Evolutionary conservation across 805 yeast genomes (phyloP).

Genomic region (Isabelozyma gotoi): DNA sequence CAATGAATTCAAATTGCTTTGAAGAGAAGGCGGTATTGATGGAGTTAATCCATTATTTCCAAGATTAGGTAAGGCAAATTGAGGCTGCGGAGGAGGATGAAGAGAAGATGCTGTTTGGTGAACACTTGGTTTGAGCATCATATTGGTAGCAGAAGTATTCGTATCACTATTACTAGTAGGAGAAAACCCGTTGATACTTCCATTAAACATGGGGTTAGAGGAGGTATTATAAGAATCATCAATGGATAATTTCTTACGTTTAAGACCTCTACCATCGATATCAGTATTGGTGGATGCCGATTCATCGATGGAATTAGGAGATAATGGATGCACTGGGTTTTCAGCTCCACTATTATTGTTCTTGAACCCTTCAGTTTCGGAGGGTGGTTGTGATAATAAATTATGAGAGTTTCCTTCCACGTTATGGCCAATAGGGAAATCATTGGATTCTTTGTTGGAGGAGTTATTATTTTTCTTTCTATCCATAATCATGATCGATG

Average conservation of each 20-base stretch:
- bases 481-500: constrained; percentile 89
- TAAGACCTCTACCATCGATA: constrained; percentile 36
- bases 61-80: not conserved
- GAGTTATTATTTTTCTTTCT: constrained; percentile 66
- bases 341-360: constrained; percentile 2
- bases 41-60: no score
- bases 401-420: constrained; percentile 9
- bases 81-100: constrained; percentile 10
- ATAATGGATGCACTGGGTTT: constrained; percentile 41
- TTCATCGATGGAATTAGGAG: constrained; percentile 64
- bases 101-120: constrained; percentile 4
- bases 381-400: constrained; percentile 1
- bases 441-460: constrained; percentile 7
- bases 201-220: constrained; percentile 39
- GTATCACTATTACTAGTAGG: constrained; percentile 48
- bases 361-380: constrained; percentile 5
- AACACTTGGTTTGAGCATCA: constrained; percentile 5
- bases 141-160: constrained; percentile 26
- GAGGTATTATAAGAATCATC: constrained; percentile 41
- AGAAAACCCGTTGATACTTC: constrained; percentile 40
- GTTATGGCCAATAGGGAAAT: constrained; percentile 4
- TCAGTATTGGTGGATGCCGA: constrained; percentile 48
- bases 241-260: constrained; percentile 48
- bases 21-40: not conserved
- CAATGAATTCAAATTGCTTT: not conserved